These are phyloP conservation scores for Picochlorum costavermella DNA, from an alignment of 139 green algal species.

Conservation along the genomic window DNA sequence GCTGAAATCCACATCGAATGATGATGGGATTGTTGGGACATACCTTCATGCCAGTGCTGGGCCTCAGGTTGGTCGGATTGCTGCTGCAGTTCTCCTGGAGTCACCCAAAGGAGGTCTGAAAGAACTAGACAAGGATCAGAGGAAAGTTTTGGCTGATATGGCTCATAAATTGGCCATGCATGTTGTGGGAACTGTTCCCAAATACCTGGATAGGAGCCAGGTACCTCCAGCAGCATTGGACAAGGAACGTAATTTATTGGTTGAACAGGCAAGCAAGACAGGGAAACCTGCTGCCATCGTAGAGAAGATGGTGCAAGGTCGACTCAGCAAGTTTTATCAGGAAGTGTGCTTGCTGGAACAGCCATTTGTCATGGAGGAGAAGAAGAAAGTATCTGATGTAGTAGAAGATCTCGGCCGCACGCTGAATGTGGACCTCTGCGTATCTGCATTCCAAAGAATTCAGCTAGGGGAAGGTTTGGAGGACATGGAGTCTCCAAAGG, in stretches of 20 bases:
- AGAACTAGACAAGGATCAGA: not conserved
- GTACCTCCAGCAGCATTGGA: conserved; percentile 46
- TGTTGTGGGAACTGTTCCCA: conserved; percentile 56
- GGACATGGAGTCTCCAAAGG: conserved; percentile 23
- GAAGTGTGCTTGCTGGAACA: conserved; percentile 72
- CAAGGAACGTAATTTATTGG: conserved; percentile 34
- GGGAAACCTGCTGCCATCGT: conserved; percentile 72
- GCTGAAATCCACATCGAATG: conserved; percentile 7
- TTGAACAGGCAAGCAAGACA: conserved; percentile 30
- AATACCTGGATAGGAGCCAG: conserved; percentile 35
- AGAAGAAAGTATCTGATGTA: conserved; percentile 28
- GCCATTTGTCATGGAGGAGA: conserved; percentile 67
- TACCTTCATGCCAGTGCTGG: conserved; percentile 55
- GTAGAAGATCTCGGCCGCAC: not conserved
- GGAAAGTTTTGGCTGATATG: conserved; percentile 21
- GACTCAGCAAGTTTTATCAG: conserved; percentile 61
- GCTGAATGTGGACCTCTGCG: not conserved
- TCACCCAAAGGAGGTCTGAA: not conserved
- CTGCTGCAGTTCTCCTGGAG: conserved; percentile 33
- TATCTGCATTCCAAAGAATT: conserved; percentile 32
- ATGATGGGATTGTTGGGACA: conserved; percentile 32
- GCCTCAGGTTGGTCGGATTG: conserved; percentile 49
- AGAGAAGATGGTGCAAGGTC: conserved; percentile 72
- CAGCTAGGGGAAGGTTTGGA: conserved; percentile 60
- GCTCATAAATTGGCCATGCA: conserved; percentile 55